Base-by-base conservation (phyloP, 1,284 basidiomycete species). In the Ustilago trichophora region DNA sequence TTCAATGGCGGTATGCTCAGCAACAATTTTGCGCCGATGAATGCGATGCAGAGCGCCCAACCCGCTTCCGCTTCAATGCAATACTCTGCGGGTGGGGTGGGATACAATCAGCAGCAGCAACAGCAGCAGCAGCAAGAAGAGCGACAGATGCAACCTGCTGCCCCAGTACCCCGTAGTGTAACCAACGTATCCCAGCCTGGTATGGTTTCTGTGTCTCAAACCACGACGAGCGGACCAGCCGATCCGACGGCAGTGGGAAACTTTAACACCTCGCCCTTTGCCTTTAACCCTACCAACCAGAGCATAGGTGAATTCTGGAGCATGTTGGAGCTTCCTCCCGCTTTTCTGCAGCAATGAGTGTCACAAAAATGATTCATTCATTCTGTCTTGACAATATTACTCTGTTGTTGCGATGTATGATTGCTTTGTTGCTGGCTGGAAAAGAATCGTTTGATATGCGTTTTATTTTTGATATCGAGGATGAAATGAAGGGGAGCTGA, bases 271-370 rank as follows among this genome's bases (percentile, higher is more conserved):
- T 71, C 70, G 21, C 73, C 73, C 8, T 73, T 75, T 27, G 65
- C 56, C 3, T 72, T 74, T 24, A 67, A 49, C 18, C 53, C 48
- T 15, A 46, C 35, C 19, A 57, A 32, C 43, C 69, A 52, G 29
- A 60, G 33, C 48, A 48, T 76, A 19, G 73, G 60, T 3, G 72
- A 72, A 19, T 63, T 75, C 32, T 73, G 72, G 54, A 62, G 56
- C 67, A 65, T 72, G 69, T 27, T 75, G 4, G 70, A 75, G 41
- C 41, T 75, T 11, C 72, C 72, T 3, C 70, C 72, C 12, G 55
- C 72, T 31, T 75, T 75, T 29, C 19, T 69, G 26, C 55, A 69
- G 38, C 50, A 58, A 38, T 56, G 19, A 35, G 19, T 27, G 21
- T 18, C n/a, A 29, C 27, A 29, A 29, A 8, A 7, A 13, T 7